Evolutionary conservation across 345 rosid species (phyloP).

Genomic region (Cardamine occulta): DNA sequence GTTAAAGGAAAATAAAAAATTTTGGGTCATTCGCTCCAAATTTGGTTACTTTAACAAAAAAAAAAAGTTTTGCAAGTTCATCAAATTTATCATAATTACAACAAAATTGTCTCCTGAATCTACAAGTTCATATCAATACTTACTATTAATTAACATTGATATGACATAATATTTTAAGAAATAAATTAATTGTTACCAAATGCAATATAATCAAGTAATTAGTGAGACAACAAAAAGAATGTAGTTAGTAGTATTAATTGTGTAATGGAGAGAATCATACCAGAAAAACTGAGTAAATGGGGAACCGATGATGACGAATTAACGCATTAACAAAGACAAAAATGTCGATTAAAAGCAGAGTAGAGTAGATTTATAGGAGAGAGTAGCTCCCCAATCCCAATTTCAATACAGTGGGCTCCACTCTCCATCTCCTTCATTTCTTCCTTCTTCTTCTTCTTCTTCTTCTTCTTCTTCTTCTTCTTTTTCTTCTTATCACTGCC

Average conservation of each 20-base stretch:
- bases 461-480: background rate
- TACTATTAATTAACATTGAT: too few relatives aligned
- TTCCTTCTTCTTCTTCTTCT: background rate
- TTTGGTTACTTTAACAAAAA: too few relatives aligned
- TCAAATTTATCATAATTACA: too few relatives aligned
- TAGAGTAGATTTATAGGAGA: slow-evolving; percentile 31
- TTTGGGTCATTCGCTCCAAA: too few relatives aligned
- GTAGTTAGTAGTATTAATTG: slow-evolving; percentile 3
- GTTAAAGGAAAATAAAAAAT: too few relatives aligned
- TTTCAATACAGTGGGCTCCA: slow-evolving; percentile 28
- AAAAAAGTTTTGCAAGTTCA: too few relatives aligned
- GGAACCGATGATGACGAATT: slow-evolving; percentile 16
- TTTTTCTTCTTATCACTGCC: slow-evolving; percentile 1
- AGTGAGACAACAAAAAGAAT: background rate
- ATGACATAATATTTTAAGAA: background rate
- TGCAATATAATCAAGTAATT: background rate
- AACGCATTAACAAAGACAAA: slow-evolving; percentile 3
- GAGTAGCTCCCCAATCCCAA: slow-evolving; percentile 35
- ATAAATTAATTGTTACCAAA: background rate
- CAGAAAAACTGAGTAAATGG: slow-evolving; percentile 33
- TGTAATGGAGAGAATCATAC: slow-evolving; percentile 15
- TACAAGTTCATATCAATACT: background rate
- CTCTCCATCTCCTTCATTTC: slow-evolving; percentile 8
- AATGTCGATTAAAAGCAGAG: background rate
- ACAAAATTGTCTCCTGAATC: background rate